Base-by-base conservation (phyloP, 345 rosid genomes). In the Salix brachista region DNA sequence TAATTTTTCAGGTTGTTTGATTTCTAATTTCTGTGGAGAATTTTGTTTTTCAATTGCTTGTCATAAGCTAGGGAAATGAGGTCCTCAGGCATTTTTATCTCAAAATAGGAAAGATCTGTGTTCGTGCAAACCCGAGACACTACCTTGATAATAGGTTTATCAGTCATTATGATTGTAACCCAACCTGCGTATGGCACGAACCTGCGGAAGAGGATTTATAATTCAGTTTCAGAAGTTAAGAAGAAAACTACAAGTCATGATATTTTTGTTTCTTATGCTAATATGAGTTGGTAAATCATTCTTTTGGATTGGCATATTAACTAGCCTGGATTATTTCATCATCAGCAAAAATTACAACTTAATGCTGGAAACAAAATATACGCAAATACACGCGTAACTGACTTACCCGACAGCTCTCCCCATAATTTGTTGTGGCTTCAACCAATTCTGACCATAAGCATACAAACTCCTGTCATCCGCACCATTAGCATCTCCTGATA, bases 141-240 rank as follows among this genome's bases (percentile, higher is more conserved):
- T 44, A 81, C 84, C 97, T 95, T 91, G 79, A 95, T 85, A 73
- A 95, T 83, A 41, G 99, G 99, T 71, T 95, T 93, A 72, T 95
- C 99, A 2, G 99, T 95, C 96, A 95, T 95, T 65, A 95, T 84
- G 42, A 95, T 95, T n/a, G 99, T 95, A 69, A 90, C 94, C 97
- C 98, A 95, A 64, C 98, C 99, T 36, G 90, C 97, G 72, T 91
- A 90, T 52, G 98, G 97, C 78, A 93, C 80, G 84, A 91, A 93
- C 79, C 98, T 94, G 81, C 81, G 18, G 14, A 16, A 42, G 21
- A 9, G 34, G 56, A 30, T 28, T 8, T 26, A 26, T 1, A 80
- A 28, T 65, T 6, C 50, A 62, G 42, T 25, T 80, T 62, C 54
- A 28, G 18, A 19, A 30, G 28, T 56, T n/a, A 8, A 13, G 19